Base-by-base conservation (phyloP, 257 asterid genomes). In the Salvia miltiorrhiza region DNA sequence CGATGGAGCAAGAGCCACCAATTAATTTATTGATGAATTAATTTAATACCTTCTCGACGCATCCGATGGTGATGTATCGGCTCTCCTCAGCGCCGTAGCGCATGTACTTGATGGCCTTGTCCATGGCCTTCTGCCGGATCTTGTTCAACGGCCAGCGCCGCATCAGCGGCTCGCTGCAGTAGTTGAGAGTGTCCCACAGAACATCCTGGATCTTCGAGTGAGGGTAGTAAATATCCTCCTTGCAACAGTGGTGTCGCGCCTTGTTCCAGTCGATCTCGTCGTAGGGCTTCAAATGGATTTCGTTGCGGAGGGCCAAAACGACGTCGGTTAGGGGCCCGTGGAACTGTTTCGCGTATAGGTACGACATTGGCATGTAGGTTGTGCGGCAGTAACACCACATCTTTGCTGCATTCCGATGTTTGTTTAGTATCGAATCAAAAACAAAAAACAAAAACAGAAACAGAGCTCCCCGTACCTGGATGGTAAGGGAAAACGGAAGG, bases 321-420 rank as follows among this genome's bases (percentile, higher is more conserved):
- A 90, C 81, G 41, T 80, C 82, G 7, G 92, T 88, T 30, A 90
- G 56, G 1, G 96, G 84, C 0, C 97, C 96, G 7, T 86, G 92
- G 70, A 80, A 86, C 63, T 83, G 12, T 83, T 17, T 66, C 71
- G 1, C 97, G 13, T 90, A 90, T 10, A 90, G 75, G 30, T 90
- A 88, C 7, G 97, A 90, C 97, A 90, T 90, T 0, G 97, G 94
- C 96, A 90, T 84, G 82, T 86, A 88, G 0, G 94, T 81, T 49
- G 94, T 83, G 7, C 97, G 92, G 66, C 97, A 90, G 23, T 86
- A 88, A 24, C 92, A 84, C 97, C 95, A 90, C 97, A 88, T 90
- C 44, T 90, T 90, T 48, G 93, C 97, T 77, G 88, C 79, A 78
- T 52, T 52, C n/a, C n/a, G n/a, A n/a, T 50, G 21, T 21, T 16